Percentiles rank a stretch among this genome's conserved stretches.
Evolutionary conservation across 495 filamentous ascomycete species (phyloP).

Genomic region (Xylaria bambusicola): DNA sequence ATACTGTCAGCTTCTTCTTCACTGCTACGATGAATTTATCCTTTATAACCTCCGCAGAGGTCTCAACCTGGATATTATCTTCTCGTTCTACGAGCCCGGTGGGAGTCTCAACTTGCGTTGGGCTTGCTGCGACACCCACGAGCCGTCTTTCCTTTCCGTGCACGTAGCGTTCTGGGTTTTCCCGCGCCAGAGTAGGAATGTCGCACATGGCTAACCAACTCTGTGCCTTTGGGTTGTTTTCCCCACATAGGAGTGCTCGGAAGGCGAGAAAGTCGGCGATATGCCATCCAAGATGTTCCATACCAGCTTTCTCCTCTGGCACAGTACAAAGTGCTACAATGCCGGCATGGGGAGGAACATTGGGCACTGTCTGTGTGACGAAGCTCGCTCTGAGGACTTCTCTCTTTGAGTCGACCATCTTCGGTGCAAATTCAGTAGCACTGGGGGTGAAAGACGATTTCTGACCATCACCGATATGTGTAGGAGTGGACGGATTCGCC

Average conservation of each 20-base stretch:
- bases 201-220: constrained; percentile 35
- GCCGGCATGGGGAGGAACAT: constrained; percentile 27
- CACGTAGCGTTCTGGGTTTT: constrained; percentile 20
- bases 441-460: neutral
- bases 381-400: constrained; percentile 27
- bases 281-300: constrained; percentile 39
- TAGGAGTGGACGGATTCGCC: neutral
- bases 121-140: neutral
- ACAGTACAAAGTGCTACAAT: constrained; percentile 40
- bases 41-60: constrained; percentile 17
- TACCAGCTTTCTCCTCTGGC: constrained; percentile 24
- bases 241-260: constrained; percentile 34
- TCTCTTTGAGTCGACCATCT: neutral
- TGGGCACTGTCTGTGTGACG: constrained; percentile 35
- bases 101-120: neutral
- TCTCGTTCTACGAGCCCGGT: constrained; percentile 4
- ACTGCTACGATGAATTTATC: constrained; percentile 22
- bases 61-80: constrained; percentile 27
- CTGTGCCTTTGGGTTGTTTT: constrained; percentile 26
- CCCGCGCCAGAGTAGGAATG: constrained; percentile 18
- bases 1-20: constrained; percentile 21
- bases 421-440: neutral
- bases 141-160: constrained; percentile 20
- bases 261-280: constrained; percentile 40
- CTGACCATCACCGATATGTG: neutral